These are phyloP conservation scores for Salix viminalis DNA, from an alignment of 345 rosid genomes.

Conservation along the genomic window DNA sequence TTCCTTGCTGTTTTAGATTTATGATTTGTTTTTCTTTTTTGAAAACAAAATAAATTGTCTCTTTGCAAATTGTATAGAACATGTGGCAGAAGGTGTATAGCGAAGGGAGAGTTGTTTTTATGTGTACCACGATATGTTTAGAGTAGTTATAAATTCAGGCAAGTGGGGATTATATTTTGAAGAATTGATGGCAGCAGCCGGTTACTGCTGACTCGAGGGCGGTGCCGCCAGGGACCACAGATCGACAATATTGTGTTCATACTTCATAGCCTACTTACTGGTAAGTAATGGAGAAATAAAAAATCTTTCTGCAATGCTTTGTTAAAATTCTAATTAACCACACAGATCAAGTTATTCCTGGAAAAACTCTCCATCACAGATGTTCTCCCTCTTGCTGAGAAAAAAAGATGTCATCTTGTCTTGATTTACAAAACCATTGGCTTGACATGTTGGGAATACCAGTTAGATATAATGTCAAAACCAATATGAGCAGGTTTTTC, in stretches of 20 bases:
- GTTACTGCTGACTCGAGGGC: background rate
- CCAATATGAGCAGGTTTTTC: background rate
- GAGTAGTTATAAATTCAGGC: background rate
- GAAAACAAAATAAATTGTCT: background rate
- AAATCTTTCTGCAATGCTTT: background rate
- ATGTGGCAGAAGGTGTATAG: conserved; percentile 7
- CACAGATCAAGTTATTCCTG: background rate
- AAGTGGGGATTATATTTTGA: background rate
- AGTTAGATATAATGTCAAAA: background rate
- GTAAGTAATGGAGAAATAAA: conserved; percentile 13
- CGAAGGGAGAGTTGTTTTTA: background rate
- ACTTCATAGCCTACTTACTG: background rate
- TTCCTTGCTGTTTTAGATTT: background rate
- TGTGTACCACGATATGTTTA: background rate
- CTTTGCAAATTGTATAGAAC: conserved; percentile 19
- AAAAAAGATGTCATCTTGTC: background rate
- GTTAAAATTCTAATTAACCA: background rate
- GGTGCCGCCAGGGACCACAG: conserved; percentile 4
- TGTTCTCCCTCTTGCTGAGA: background rate
- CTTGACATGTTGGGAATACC: background rate
- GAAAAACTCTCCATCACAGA: background rate
- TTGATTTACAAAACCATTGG: background rate
- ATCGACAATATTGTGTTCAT: background rate
- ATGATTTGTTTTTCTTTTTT: background rate
- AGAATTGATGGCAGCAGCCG: background rate